Evolutionary conservation across 2,329 filamentous ascomycete species (phyloP).

Genomic region (Orbilia blumenaviensis): DNA sequence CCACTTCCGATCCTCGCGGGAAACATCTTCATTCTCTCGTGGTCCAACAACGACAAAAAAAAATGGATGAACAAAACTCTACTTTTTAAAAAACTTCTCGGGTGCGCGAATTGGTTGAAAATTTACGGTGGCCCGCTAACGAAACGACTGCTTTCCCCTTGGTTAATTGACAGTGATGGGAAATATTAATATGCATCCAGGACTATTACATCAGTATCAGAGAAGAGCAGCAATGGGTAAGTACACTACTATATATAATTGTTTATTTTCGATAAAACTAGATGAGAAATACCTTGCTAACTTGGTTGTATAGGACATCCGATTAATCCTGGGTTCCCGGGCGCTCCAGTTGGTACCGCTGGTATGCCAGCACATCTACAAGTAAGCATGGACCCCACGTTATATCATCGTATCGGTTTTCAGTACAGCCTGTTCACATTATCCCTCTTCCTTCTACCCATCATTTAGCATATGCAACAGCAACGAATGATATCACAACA

Average conservation of each 20-base stretch:
- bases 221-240: conserved; percentile 37
- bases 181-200: conserved; percentile 54
- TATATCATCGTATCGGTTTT: background rate
- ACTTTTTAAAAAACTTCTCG: conserved; percentile 38
- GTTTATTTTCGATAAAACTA: too few species aligned
- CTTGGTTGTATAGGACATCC: conserved; percentile 21
- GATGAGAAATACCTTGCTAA: background rate
- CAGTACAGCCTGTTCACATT: background rate
- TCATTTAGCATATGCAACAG: conserved; percentile 15
- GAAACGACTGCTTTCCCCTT: conserved; percentile 19
- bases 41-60: conserved; percentile 11
- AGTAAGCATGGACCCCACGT: conserved; percentile 7
- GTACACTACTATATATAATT: too few species aligned
- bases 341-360: conserved; percentile 13
- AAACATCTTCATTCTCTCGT: conserved; percentile 8
- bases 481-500: conserved; percentile 23
- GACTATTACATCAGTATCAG: conserved; percentile 51
- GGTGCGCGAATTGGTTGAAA: conserved; percentile 50
- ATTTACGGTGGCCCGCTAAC: conserved; percentile 51
- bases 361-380: conserved; percentile 42
- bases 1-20: conserved; percentile 31
- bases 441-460: too few species aligned
- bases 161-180: conserved; percentile 36
- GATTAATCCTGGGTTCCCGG: conserved; percentile 37
- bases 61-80: conserved; percentile 18